Percentiles rank a stretch among this genome's conserved stretches.
Evolutionary conservation across 1,284 basidiomycete genomes (phyloP).

Genomic region (Tausonia pullulans): DNA sequence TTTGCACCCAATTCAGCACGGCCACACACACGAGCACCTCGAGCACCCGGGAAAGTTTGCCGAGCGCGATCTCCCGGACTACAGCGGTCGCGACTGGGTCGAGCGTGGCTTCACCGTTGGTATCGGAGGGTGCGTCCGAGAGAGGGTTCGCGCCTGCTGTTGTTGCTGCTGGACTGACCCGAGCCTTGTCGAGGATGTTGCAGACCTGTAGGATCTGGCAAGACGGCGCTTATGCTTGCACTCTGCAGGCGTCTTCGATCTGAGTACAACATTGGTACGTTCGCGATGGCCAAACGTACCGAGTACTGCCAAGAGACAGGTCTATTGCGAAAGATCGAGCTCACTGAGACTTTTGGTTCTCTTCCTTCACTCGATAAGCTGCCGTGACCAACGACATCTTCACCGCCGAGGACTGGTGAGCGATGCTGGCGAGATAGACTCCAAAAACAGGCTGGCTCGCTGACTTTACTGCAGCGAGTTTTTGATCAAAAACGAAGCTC

Average conservation of each 20-base stretch:
- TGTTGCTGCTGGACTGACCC: not conserved
- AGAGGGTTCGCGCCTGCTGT: not conserved
- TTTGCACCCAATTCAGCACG: constrained; percentile 44
- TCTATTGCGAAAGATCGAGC: too few species aligned
- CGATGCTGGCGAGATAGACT: not conserved
- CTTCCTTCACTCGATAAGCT: constrained; percentile 39
- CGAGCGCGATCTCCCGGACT: constrained; percentile 87
- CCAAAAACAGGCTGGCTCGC: not conserved
- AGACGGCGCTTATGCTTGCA: constrained; percentile 86
- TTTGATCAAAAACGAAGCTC: constrained; percentile 79
- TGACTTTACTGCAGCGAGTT: constrained; percentile 46
- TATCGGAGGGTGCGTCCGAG: constrained; percentile 69
- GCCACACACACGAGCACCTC: constrained; percentile 81
- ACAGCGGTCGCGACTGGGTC: constrained; percentile 67
- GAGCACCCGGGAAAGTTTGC: constrained; percentile 71
- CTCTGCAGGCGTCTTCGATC: constrained; percentile 76
- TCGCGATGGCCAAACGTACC: not conserved
- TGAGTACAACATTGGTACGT: constrained; percentile 76
- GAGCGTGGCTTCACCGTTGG: constrained; percentile 95
- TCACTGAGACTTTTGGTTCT: too few species aligned
- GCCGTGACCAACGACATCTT: constrained; percentile 96
- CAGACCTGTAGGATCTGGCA: constrained; percentile 92
- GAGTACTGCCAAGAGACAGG: too few species aligned
- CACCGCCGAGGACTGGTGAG: constrained; percentile 45
- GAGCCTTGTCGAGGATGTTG: not conserved